phyloP scores from a whole-genome alignment of 2,329 filamentous ascomycete genomes.

The Hymenoscyphus infarciens region DNA sequence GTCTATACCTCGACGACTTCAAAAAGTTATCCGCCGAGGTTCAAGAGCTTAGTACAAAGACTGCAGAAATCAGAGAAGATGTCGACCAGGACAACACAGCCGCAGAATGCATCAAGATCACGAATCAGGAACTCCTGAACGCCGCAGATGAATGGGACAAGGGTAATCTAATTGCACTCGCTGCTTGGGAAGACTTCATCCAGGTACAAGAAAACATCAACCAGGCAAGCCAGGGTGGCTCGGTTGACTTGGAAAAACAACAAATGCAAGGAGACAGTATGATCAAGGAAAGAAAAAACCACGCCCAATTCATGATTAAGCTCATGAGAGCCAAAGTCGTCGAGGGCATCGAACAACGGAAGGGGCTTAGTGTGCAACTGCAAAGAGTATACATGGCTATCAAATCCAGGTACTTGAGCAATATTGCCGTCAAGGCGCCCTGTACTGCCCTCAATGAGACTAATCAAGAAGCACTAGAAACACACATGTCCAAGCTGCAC shows the following conservation, averaged over 20 bases:
- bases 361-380: constrained; percentile 19
- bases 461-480: not conserved
- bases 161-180: constrained; percentile 19
- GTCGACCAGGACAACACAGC: constrained; percentile 16
- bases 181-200: constrained; percentile 26
- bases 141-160: constrained; percentile 21
- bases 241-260: constrained; percentile 14
- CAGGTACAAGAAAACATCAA: constrained; percentile 10
- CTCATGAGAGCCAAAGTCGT: constrained; percentile 22
- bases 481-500: constrained; percentile 2
- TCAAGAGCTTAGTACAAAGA: constrained; percentile 13
- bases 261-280: constrained; percentile 11
- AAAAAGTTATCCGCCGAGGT: constrained; percentile 15
- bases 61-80: constrained; percentile 14
- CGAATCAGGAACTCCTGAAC: constrained; percentile 15
- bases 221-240: not conserved
- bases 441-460: not conserved
- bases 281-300: constrained; percentile 17
- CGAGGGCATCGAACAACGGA: constrained; percentile 21
- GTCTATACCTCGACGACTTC: constrained; percentile 22
- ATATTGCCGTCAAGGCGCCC: not conserved
- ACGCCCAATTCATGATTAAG: constrained; percentile 23
- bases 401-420: constrained; percentile 1
- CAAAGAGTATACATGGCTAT: constrained; percentile 18
- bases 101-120: constrained; percentile 11